Conservation (phyloP, 2,329 filamentous ascomycete species). For the Mollisia scopiformis region DNA sequence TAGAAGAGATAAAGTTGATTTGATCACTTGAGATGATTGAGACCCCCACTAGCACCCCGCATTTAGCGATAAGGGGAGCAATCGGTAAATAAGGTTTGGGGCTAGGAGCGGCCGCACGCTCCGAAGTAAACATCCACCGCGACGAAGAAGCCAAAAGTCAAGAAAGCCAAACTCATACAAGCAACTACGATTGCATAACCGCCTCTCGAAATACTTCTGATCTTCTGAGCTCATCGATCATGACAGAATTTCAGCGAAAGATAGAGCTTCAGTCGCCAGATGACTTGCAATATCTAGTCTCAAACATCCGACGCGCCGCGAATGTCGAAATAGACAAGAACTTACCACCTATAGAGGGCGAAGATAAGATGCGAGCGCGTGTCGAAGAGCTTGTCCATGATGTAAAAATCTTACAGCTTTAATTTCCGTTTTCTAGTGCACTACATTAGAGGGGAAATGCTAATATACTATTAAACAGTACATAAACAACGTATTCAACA, state of each 20-base stretch:
- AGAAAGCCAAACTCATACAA: neutral
- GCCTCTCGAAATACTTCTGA: neutral
- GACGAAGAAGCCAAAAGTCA: neutral
- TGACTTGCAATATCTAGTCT: conserved; percentile 71
- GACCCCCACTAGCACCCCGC: conserved; percentile 10
- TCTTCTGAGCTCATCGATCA: neutral
- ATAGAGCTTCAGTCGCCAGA: conserved; percentile 80
- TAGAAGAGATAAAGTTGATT: neutral
- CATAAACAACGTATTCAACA: conserved; percentile 61
- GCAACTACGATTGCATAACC: neutral
- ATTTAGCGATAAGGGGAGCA: conserved; percentile 7
- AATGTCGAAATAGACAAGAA: conserved; percentile 67
- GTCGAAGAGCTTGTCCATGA: conserved; percentile 64
- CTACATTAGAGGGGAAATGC: neutral
- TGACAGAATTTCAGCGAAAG: conserved; percentile 60
- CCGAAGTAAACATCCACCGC: conserved; percentile 8
- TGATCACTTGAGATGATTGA: neutral
- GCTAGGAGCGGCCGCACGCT: conserved; percentile 11
- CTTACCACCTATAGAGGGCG: conserved; percentile 65
- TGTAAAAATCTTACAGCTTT: conserved; percentile 42
- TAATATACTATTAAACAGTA: conserved; percentile 47
- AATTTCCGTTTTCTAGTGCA: neutral
- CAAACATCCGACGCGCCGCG: conserved; percentile 70
- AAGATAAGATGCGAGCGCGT: conserved; percentile 59
- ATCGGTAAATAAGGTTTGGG: conserved; percentile 6